These are phyloP conservation scores for Dactylellina haptotyla DNA, from an alignment of 2,329 filamentous ascomycete species.

Conservation along the genomic window DNA sequence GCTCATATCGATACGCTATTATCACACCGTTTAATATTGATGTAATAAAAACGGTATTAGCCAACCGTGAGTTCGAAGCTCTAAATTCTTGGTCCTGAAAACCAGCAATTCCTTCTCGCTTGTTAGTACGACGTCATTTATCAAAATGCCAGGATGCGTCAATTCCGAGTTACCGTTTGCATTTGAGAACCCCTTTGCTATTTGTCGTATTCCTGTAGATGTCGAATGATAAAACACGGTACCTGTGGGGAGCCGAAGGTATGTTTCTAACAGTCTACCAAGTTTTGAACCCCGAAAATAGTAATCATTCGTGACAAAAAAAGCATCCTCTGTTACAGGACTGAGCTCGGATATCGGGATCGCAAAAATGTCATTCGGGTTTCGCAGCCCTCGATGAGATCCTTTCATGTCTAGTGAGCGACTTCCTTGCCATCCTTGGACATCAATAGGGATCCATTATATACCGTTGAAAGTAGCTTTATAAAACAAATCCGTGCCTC, in stretches of 20 bases:
- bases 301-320: slow-evolving; percentile 48
- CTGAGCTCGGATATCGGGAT: neutral
- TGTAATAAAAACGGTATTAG: slow-evolving; percentile 22
- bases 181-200: slow-evolving; percentile 6
- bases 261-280: slow-evolving; percentile 23
- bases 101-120: slow-evolving; percentile 38
- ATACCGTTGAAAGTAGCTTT: slow-evolving; percentile 26
- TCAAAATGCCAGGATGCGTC: too few species aligned
- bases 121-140: too few species aligned
- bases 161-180: slow-evolving; percentile 36
- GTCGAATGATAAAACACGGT: slow-evolving; percentile 36
- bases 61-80: neutral
- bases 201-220: slow-evolving; percentile 20
- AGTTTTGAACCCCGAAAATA: slow-evolving; percentile 23
- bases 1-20: slow-evolving; percentile 26
- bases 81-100: slow-evolving; percentile 3
- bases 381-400: slow-evolving; percentile 12
- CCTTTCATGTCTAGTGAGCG: slow-evolving; percentile 7
- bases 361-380: slow-evolving; percentile 48
- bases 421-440: neutral
- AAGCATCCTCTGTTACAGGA: slow-evolving; percentile 4
- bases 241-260: slow-evolving; percentile 31
- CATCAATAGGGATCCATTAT: neutral
- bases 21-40: slow-evolving; percentile 34
- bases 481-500: neutral